Evolutionary conservation across 495 filamentous ascomycete species (phyloP).

Genomic region (Tuber magnatum): DNA sequence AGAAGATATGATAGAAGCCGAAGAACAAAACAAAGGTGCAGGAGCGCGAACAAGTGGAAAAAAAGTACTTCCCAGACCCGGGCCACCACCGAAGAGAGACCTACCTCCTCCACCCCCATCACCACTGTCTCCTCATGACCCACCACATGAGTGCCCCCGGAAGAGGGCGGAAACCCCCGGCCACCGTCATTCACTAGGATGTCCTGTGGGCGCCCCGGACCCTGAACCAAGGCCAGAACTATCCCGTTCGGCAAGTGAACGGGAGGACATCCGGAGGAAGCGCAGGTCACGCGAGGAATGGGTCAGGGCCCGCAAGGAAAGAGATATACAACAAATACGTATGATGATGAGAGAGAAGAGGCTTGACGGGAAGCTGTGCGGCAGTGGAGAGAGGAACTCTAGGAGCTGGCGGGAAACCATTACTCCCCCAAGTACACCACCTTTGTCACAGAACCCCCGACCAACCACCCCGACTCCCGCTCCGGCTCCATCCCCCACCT

Average conservation of each 20-base stretch:
- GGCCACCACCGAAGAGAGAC: constrained; percentile 43
- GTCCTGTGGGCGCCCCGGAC: constrained; percentile 11
- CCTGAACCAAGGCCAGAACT: constrained; percentile 10
- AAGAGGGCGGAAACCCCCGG: constrained; percentile 13
- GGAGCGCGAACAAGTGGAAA: constrained; percentile 25
- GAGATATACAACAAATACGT: constrained; percentile 33
- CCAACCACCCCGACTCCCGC: constrained; percentile 3
- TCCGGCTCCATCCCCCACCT: background rate
- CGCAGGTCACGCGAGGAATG: constrained; percentile 32
- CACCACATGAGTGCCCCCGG: background rate
- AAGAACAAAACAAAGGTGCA: constrained; percentile 23
- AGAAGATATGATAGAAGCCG: constrained; percentile 32
- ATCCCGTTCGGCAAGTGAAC: constrained; percentile 9
- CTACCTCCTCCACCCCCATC: constrained; percentile 44
- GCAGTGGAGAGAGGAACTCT: constrained; percentile 9
- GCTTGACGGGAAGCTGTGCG: background rate
- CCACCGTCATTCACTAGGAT: constrained; percentile 16
- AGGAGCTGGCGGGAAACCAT: constrained; percentile 4
- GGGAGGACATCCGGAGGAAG: constrained; percentile 19
- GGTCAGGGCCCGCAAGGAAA: constrained; percentile 36
- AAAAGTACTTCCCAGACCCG: constrained; percentile 39
- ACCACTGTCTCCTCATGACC: constrained; percentile 36
- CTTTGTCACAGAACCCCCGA: constrained; percentile 19
- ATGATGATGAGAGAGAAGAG: constrained; percentile 29
- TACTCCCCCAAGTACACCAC: background rate